Base-by-base conservation (phyloP, 83 land plant genomes). In the Isoetes engelmannii region DNA sequence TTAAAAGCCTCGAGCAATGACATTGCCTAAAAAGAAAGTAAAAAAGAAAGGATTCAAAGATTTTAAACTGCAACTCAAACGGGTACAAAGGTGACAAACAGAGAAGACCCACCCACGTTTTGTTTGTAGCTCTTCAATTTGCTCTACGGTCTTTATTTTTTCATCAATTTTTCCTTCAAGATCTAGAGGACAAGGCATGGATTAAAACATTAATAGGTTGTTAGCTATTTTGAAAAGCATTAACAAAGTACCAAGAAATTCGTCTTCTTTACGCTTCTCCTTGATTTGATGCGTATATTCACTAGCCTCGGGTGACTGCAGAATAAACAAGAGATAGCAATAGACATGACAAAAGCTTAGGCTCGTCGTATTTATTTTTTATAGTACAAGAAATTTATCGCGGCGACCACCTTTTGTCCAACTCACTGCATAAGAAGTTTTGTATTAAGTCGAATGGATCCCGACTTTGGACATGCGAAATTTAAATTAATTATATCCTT, bases 1-100 rank as follows among this genome's bases (percentile, higher is more conserved):
- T 93, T 93, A 75, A 93, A 93, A n/a, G 98, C 98, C 77, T 93
- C 98, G 44, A 93, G 67, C 67, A 93, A 84, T 19, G 89, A 87
- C 80, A 83, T 77, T 7, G 98, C 84, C 99, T 94, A 79, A 62
- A 66, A 51, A 9, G 66, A 54, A 61, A 71, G 28, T 9, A 15
- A 13, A 13, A 13, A 53, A 50, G 53, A 12, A 53, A 13, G 1
- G 55, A 53, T 53, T 2, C 15, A 53, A 3, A 53, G 15, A 53
- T 53, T 13, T 53, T 13, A 13, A 15, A 12, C 15, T 53, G 15
- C 13, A 53, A 53, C 2, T 44, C 53, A 46, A 28, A 6, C 46
- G 48, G 47, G 18, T 60, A 19, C 6, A 42, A 9, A 12, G 13
- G 42, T 59, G 12, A 21, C 20, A 55, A 69, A 17, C 57, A 69